Evolutionary conservation across 2,329 filamentous ascomycete genomes (phyloP).

Genomic region (Botrytis medusae): DNA sequence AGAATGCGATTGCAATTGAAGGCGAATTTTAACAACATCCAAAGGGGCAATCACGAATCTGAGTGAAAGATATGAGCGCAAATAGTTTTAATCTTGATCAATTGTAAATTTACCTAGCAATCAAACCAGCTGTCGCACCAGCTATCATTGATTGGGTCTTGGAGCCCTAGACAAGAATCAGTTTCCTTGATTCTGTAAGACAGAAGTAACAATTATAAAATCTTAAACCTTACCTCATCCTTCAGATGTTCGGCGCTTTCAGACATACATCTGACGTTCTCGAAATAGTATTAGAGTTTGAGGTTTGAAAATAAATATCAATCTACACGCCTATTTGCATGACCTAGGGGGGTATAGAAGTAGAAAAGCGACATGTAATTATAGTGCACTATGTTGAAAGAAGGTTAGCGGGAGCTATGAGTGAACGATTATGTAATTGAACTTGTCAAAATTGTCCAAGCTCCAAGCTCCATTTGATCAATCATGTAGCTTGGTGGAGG

Average conservation of each 20-base stretch:
- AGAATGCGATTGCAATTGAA: constrained; percentile 89
- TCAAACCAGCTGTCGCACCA: constrained; percentile 74
- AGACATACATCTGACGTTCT: constrained; percentile 30
- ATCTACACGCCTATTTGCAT: neutral
- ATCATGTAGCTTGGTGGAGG: neutral
- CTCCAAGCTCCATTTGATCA: neutral
- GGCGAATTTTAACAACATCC: constrained; percentile 96
- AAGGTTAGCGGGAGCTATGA: neutral
- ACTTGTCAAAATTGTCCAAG: neutral
- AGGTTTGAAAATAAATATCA: neutral
- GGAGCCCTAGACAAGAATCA: constrained; percentile 52
- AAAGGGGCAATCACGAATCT: constrained; percentile 93
- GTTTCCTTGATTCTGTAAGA: constrained; percentile 7
- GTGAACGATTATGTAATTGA: neutral
- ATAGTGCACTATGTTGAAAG: neutral
- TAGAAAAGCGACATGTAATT: neutral
- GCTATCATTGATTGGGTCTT: constrained; percentile 64
- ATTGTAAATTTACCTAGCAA: constrained; percentile 64
- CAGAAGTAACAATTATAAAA: neutral
- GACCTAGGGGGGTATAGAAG: neutral
- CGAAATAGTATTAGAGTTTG: constrained; percentile 5
- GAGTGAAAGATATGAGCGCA: constrained; percentile 19
- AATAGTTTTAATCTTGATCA: neutral
- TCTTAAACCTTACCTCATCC: constrained; percentile 27
- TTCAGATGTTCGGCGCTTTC: constrained; percentile 42